Base-by-base conservation (phyloP, 495 filamentous ascomycete species). In the Cercophora samala region DNA sequence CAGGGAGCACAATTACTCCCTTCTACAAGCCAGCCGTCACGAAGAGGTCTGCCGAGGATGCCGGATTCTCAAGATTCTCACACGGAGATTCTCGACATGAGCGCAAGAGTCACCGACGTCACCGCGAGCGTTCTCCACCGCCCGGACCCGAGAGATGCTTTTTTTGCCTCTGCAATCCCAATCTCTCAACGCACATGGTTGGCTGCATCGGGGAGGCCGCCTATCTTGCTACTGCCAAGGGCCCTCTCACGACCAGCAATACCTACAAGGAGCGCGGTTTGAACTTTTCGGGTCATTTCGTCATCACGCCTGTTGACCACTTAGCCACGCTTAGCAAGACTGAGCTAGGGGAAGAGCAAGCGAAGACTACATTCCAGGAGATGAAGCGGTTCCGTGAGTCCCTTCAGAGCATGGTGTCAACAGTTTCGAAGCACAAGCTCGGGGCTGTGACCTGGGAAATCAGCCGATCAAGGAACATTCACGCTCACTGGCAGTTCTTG, bases 401-500 rank as follows among this genome's bases (percentile, higher is more conserved):
- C 0, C 76, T 97, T 32, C 91, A 94, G 67, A 74, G 76, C 32
- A 95, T 97, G 90, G 74, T 85, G 5, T 73, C 84, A 1, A 71
- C 76, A 85, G 61, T 78, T 74, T 84, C 80, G 9, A 78, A 80
- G 68, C 76, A 82, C 72, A 77, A 80, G 66, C 82, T 96, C 3
- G 93, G 93, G 26, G 85, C 90, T 9, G 91, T 98, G 3, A 94
- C 93, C 0, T 99, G 92, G 85, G 94, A 97, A 78, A 89, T 99
- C 69, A 91, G 87, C 71, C 87, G 93, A 19, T 80, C 79, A 2
- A 82, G 83, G 13, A 92, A 92, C 23, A 89, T 97, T 62, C 95
- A 99, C 74, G 82, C 86, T 0, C 95, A 97, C 73, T 97, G 94
- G 95, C 95, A 99, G 80, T 94, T 96, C 71, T 81, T 97, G 32